Base-by-base conservation (phyloP, 2,329 filamentous ascomycete species). In the Fusarium incarnatum region DNA sequence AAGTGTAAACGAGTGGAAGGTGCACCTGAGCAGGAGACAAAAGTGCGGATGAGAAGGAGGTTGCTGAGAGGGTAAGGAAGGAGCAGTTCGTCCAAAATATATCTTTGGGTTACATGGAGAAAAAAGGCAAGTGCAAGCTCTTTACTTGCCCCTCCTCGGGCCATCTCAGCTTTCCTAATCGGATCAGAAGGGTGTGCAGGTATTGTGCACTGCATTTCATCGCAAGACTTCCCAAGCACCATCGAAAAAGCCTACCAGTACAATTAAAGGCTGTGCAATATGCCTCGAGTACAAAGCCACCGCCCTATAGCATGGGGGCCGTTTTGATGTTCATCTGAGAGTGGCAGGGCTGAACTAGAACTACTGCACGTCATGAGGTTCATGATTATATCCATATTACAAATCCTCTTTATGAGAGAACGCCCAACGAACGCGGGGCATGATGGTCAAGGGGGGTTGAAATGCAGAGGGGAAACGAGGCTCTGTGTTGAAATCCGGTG, bases 101-200 rank as follows among this genome's bases (percentile, higher is more conserved):
- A 48, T 32, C 10, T 18, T 16, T 20, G 23, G 52, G 45, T 59
- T 40, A 27, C 40, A 59, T 16, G 18, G 5, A 8, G 11, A 8
- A 20, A 18, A 44, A 57, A 46, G 20, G 52, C 30, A 28, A 27
- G 23, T n/a, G 41, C 56, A 18, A 60, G 30, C 20, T 34, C 34
- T 37, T 11, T 37, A 50, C 20, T 40, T n/a, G 28, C 11, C 22
- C 22, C 12, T 12, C 30, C 11, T 25, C 11, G 22, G 47, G 25
- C 22, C 4, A 52, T 20, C 27, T 58, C 20, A 27, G 22, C 54
- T 60, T 58, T 30, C 54, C 42, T 37, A 32, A 59, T 60, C 32
- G 32, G 53, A 16, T 13, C n/a, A 4, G 22, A 60, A 25, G 32
- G 57, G 25, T 15, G 57, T 30, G 53, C 20, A 40, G 32, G 8